Base-by-base conservation (phyloP, 2,329 filamentous ascomycete species). In the Diplocarpon mali region DNA sequence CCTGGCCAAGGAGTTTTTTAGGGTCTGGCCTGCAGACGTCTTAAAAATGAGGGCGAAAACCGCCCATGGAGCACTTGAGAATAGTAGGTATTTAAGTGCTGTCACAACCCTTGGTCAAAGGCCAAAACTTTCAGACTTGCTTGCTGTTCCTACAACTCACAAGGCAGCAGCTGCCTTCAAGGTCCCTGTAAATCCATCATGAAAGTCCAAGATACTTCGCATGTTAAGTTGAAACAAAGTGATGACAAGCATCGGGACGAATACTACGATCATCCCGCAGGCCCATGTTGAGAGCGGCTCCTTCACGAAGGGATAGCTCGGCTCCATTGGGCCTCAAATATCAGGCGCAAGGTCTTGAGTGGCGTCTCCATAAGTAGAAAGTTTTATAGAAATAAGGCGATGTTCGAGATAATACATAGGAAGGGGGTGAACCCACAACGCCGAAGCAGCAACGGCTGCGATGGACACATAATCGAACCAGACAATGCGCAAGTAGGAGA, bases 21-120 rank as follows among this genome's bases (percentile, higher is more conserved):
- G 46, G 15, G 36, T 56, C 70, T 3, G 80, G 82, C 62, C 79
- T 71, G 70, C 80, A 85, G 36, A 82, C 78, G 28, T 68, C 71
- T 15, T 85, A 70, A 65, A 84, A 85, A 61, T 84, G 75, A 0
- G 81, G 82, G 15, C 80, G 72, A 36, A 81, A 66, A 3, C 80
- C 81, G 10, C 83, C 83, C 48, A 85, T 82, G 38, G 85, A 73
- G 69, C 74, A 80, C 63, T 86, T 86, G 60, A 85, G 55, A 57
- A 84, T 77, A 51, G 85, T 80, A 55, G 85, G 80, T 65, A 86
- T 83, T 38, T 85, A 73, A 15, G 80, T 75, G 4, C 78, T 78
- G 27, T 41, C 6, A 29, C 9, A 17, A 10, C 7, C 32, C 5
- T 14, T 10, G n/a, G n/a, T 35, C 34, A 35, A 11, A 35, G 4